Evolutionary conservation across 345 rosid species (phyloP).

Genomic region (Hibiscus syriacus): DNA sequence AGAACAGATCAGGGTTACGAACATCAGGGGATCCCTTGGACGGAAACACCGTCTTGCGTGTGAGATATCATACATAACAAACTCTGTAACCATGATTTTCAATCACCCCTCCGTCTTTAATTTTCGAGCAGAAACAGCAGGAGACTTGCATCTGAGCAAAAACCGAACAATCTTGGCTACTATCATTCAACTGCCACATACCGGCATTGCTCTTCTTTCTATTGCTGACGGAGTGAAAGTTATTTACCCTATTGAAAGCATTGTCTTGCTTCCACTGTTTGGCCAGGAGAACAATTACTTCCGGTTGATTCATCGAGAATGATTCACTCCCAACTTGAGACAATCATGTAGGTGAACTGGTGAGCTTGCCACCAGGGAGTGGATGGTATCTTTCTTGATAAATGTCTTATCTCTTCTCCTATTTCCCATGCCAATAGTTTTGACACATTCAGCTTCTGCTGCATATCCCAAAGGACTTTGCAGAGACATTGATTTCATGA

Average conservation of each 20-base stretch:
- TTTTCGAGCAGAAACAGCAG: conserved; percentile 49
- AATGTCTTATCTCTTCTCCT: conserved; percentile 26
- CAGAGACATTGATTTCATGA: conserved; percentile 71
- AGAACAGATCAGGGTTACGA: conserved; percentile 19
- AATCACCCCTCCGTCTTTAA: conserved; percentile 31
- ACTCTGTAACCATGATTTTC: conserved; percentile 58
- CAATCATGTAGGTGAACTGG: conserved; percentile 74
- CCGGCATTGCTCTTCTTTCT: conserved; percentile 43
- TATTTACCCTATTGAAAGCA: conserved; percentile 51
- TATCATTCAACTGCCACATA: conserved; percentile 29
- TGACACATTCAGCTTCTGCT: conserved; percentile 28
- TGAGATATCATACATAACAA: conserved; percentile 63
- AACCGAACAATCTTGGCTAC: conserved; percentile 41
- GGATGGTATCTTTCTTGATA: conserved; percentile 19
- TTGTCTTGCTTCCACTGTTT: conserved; percentile 58
- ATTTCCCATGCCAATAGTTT: conserved; percentile 20
- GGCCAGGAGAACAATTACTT: conserved; percentile 69
- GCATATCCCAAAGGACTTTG: conserved; percentile 49
- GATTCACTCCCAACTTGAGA: conserved; percentile 54
- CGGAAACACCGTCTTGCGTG: conserved; percentile 36
- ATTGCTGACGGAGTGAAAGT: conserved; percentile 51
- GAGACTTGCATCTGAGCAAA: conserved; percentile 93
- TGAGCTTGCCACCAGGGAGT: conserved; percentile 11
- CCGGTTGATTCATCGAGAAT: conserved; percentile 55
- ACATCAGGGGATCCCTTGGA: conserved; percentile 29